Evolutionary conservation across 2,329 filamentous ascomycete genomes (phyloP), one percentile per base, ranked within the genome.

Genomic region (Cladorrhinum sp.): DNA sequence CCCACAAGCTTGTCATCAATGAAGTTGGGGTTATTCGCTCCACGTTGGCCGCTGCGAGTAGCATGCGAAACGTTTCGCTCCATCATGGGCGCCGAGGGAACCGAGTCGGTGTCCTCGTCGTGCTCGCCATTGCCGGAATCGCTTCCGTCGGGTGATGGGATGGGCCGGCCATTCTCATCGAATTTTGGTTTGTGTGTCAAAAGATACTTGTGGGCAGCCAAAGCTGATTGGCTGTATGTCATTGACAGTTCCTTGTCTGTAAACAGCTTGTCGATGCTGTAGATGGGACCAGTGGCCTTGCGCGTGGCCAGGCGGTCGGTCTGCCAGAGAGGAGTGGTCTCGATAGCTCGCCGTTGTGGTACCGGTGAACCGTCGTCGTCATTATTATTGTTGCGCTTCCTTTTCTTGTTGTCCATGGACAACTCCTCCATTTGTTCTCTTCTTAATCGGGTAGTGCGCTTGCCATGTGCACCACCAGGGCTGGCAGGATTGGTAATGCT

Each of bases 191-290:
- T 82, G 69, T 85, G 84, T 36, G 83, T 81, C 56, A 86, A 73
- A 59, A 88, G 79, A 67, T 86, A 83, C 63, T 84, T 82, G 70
- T 87, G 83, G 8, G 86, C 81, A 1, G 85, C 85, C 20, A 87
- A 68, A 27, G 86, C 85, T 4, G 86, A 83, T 3, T 78, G 75
- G 62, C 87, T 88, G 71, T 88, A 88, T 25, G 84, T 84, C 77
- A 89, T 81, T 3, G 82, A 80, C 27, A 89, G 78, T 74, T 89
- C 86, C 73, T 87, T 88, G 67, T 89, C 86, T 0, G 86, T 89
- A 55, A 89, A 89, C 38, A 89, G 80, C 75, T 88, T 88, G 67
- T 89, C 85, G 61, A 89, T 83, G 70, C 83, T 88, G 71, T 87
- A 88, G 1, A 85, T 74, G 0, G 84, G 81, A 8, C 83, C 85